Conservation (phyloP, 331 rosid genomes). For the Arachis monticola region DNA sequence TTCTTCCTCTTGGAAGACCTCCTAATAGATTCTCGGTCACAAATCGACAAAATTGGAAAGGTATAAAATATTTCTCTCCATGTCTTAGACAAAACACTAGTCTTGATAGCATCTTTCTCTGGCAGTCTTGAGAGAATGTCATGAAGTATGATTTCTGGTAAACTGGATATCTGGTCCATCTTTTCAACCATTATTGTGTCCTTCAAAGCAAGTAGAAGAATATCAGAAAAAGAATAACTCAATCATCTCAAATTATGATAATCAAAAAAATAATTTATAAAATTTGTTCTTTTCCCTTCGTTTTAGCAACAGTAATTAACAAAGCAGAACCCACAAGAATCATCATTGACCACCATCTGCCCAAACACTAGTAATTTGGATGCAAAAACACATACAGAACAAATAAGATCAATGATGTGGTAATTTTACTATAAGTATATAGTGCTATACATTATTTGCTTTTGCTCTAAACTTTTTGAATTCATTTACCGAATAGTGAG, state of each 20-base stretch:
- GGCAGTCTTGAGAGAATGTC: slow-evolving; percentile 18
- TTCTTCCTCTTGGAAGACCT: not conserved
- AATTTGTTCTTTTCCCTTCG: too few relatives aligned
- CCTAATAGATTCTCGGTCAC: not conserved
- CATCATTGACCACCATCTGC: too few relatives aligned
- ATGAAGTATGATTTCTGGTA: slow-evolving; percentile 8
- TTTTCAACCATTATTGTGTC: not conserved
- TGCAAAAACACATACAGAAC: too few relatives aligned
- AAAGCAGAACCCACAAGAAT: too few relatives aligned
- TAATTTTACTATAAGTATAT: too few relatives aligned
- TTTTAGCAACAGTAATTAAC: too few relatives aligned
- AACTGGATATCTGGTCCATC: slow-evolving; percentile 16
- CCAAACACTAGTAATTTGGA: too few relatives aligned
- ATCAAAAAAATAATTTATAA: too few relatives aligned
- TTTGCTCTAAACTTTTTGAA: too few relatives aligned
- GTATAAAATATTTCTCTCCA: slow-evolving; percentile 34
- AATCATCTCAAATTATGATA: not conserved
- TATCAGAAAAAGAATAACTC: not conserved
- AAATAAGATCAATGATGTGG: too few relatives aligned
- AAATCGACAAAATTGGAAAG: slow-evolving; percentile 30
- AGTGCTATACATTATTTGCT: too few relatives aligned
- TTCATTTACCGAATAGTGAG: too few relatives aligned
- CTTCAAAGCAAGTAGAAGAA: slow-evolving; percentile 2
- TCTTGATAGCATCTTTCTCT: slow-evolving; percentile 30
- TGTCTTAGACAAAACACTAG: slow-evolving; percentile 37